Percentiles rank a stretch among this genome's conserved stretches.
phyloP scores from a whole-genome alignment of 2,329 filamentous ascomycete species.

The Salinomyces thailandicus region DNA sequence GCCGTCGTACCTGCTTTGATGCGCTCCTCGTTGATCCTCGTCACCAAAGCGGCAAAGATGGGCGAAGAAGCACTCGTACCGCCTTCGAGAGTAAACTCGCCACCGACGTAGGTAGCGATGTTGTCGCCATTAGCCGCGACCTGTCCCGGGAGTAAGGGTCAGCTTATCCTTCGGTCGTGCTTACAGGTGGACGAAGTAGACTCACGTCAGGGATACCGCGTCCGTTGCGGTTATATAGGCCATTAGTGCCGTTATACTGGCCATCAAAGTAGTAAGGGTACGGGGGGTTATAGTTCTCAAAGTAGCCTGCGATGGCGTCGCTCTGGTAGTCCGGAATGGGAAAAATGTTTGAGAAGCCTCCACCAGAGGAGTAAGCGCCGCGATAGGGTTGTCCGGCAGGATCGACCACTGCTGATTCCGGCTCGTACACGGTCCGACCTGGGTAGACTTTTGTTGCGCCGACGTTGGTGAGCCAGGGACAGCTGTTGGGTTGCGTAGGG shows the following conservation, averaged over 20 bases:
- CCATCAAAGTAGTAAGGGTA: constrained; percentile 17
- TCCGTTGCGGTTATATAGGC: constrained; percentile 23
- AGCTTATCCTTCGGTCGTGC: neutral
- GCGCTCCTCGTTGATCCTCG: constrained; percentile 19
- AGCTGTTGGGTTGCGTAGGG: constrained; percentile 18
- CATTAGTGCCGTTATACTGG: constrained; percentile 12
- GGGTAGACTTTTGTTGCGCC: constrained; percentile 15
- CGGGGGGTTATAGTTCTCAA: constrained; percentile 12
- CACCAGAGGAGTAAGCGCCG: constrained; percentile 17
- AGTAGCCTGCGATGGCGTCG: constrained; percentile 25
- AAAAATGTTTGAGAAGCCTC: constrained; percentile 25
- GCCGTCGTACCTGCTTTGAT: constrained; percentile 11
- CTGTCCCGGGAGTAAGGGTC: constrained; percentile 9
- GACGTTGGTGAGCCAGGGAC: constrained; percentile 21
- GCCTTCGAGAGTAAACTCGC: constrained; percentile 20
- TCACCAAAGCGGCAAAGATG: constrained; percentile 21
- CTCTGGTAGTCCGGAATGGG: constrained; percentile 24
- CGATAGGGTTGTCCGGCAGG: constrained; percentile 9
- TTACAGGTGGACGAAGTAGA: no score
- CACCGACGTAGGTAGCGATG: constrained; percentile 32
- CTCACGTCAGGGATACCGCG: constrained; percentile 27
- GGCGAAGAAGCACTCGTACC: constrained; percentile 19
- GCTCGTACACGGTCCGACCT: constrained; percentile 18
- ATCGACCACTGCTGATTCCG: constrained; percentile 10
- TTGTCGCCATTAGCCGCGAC: constrained; percentile 30